phyloP scores from a whole-genome alignment of 2,329 filamentous ascomycete genomes.

The Cordyceps cicadae region DNA sequence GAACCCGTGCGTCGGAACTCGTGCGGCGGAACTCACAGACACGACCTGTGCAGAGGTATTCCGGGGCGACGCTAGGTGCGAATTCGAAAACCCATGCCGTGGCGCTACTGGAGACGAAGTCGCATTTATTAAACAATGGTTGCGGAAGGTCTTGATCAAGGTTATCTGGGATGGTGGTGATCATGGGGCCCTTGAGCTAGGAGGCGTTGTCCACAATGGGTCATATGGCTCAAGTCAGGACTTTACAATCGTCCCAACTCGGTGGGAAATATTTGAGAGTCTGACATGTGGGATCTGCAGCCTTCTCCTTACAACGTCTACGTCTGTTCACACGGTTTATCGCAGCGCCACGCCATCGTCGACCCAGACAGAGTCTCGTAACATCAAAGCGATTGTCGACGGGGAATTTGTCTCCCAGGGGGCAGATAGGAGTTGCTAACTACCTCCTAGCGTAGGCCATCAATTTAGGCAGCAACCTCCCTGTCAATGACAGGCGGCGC shows the following conservation, averaged over 20 bases:
- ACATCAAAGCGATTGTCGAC: conserved; percentile 27
- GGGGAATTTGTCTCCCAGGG: conserved; percentile 26
- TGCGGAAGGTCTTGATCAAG: neutral
- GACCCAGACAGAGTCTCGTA: conserved; percentile 20
- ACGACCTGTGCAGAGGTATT: neutral
- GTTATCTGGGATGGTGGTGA: neutral
- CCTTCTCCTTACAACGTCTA: conserved; percentile 14
- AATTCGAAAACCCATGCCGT: conserved; percentile 4
- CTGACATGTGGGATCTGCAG: conserved; percentile 18
- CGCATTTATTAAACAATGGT: neutral
- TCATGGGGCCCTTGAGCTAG: neutral
- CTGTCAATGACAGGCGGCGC: no score
- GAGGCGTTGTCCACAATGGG: no score
- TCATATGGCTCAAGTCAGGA: conserved; percentile 17
- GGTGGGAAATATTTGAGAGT: conserved; percentile 22
- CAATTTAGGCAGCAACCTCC: neutral
- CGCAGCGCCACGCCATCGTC: conserved; percentile 14
- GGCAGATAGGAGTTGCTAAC: conserved; percentile 12
- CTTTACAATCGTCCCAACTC: conserved; percentile 20
- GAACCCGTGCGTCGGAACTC: no score
- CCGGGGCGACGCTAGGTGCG: neutral
- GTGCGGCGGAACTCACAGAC: neutral
- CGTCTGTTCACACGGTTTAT: conserved; percentile 16
- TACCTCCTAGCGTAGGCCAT: conserved; percentile 8
- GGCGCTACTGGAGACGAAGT: neutral